phyloP scores from a whole-genome alignment of 2,329 filamentous ascomycete species.

The Penicillium hordei region DNA sequence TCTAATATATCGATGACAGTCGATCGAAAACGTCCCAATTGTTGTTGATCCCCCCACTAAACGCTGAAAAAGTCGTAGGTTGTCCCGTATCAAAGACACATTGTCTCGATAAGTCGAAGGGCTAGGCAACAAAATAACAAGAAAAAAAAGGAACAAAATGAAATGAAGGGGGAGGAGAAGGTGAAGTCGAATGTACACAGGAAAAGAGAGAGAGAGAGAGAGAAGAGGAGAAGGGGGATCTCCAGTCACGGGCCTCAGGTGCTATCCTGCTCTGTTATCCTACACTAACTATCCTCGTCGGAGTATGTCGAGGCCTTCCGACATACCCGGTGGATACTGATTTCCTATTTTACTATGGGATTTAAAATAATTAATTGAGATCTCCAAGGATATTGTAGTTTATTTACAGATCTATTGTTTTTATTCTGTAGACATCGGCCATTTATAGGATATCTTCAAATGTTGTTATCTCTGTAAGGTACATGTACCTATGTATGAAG shows the following conservation, averaged over 20 bases:
- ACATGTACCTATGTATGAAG: neutral
- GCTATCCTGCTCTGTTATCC: neutral
- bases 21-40: constrained; percentile 1
- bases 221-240: constrained; percentile 16
- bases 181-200: neutral
- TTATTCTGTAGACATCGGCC: neutral
- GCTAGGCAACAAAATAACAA: constrained; percentile 15
- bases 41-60: constrained; percentile 17
- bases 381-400: neutral
- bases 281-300: constrained; percentile 12
- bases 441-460: neutral
- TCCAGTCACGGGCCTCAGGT: constrained; percentile 15
- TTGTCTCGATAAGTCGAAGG: constrained; percentile 1
- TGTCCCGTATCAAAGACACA: constrained; percentile 5
- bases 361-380: neutral
- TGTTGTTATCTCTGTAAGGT: neutral
- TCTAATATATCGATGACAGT: neutral
- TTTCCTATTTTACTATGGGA: constrained; percentile 11
- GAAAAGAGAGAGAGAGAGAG: constrained; percentile 9
- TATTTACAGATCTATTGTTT: neutral
- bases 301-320: constrained; percentile 18
- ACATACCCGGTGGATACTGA: constrained; percentile 23
- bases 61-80: constrained; percentile 3
- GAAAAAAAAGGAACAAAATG: constrained; percentile 8
- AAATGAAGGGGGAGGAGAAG: neutral